phyloP scores from a whole-genome alignment of 441 rosid genomes.

The Mallotus repandus region DNA sequence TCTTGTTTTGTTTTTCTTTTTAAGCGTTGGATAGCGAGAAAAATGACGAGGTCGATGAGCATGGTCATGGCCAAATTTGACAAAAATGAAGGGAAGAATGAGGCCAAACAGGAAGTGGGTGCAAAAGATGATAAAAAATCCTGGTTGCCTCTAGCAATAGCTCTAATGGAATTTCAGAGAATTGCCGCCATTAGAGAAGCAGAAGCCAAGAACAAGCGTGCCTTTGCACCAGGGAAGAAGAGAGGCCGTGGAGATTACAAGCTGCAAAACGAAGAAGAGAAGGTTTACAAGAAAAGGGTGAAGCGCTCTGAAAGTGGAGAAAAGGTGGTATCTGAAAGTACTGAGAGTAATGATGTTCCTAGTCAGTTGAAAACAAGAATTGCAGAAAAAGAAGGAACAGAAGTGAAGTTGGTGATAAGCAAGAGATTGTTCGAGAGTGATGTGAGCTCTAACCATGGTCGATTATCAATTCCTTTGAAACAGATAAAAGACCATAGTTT shows the following conservation, averaged over 20 bases:
- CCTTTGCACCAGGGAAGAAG: background rate
- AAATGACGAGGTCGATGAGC: too few relatives aligned
- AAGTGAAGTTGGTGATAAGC: constrained; percentile 10
- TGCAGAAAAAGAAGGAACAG: background rate
- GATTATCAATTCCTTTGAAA: background rate
- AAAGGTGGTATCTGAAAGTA: background rate
- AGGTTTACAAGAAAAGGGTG: background rate
- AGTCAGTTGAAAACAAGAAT: background rate
- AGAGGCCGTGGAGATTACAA: background rate
- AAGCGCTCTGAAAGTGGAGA: background rate
- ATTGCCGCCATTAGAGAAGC: background rate
- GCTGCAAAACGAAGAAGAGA: background rate
- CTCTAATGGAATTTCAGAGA: background rate
- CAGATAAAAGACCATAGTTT: background rate
- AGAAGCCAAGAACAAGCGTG: too few relatives aligned
- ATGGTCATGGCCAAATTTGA: too few relatives aligned
- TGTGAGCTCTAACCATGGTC: background rate
- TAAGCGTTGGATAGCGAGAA: too few relatives aligned
- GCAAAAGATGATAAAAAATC: background rate
- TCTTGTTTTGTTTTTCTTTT: too few relatives aligned
- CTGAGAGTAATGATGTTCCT: background rate
- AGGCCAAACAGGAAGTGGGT: too few relatives aligned
- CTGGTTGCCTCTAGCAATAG: background rate
- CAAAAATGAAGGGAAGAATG: too few relatives aligned
- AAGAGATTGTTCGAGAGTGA: background rate